phyloP scores from a whole-genome alignment of 768 basidiomycete species.

The Naematelia aurantialba region DNA sequence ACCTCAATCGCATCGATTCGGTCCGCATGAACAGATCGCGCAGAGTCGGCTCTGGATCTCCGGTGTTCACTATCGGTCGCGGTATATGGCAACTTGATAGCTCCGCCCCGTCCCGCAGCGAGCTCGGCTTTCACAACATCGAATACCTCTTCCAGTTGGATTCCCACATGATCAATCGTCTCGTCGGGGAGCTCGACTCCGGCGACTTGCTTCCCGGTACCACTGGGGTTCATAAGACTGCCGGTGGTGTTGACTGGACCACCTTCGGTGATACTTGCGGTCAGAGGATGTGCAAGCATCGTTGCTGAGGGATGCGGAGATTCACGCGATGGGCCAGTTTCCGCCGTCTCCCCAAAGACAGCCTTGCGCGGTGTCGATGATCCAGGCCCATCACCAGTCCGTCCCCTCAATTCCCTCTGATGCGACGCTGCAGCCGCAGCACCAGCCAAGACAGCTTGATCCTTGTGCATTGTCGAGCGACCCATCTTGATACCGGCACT shows the following conservation, averaged over 20 bases:
- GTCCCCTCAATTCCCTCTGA: conserved; percentile 53
- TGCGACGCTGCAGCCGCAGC: conserved; percentile 82
- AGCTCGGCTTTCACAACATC: conserved; percentile 81
- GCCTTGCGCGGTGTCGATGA: conserved; percentile 9
- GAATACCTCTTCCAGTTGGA: conserved; percentile 63
- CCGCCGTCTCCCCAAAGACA: conserved; percentile 17
- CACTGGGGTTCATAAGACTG: conserved; percentile 1
- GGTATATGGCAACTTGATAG: conserved; percentile 1
- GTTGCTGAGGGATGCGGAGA: background rate
- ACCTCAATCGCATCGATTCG: conserved; percentile 36
- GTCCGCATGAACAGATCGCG: conserved; percentile 26
- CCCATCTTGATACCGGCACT: conserved; percentile 78
- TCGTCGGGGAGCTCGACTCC: conserved; percentile 8
- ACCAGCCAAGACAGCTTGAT: conserved; percentile 72
- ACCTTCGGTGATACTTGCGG: too few relatives aligned
- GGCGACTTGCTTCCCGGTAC: background rate
- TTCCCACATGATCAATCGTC: conserved; percentile 29
- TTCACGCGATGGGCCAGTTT: background rate
- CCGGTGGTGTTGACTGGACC: background rate
- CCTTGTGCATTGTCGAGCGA: conserved; percentile 63
- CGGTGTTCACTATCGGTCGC: background rate
- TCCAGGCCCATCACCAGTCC: background rate
- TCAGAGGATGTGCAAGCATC: too few relatives aligned
- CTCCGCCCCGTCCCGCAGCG: conserved; percentile 56
- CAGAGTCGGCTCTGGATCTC: background rate